A percentile compares a stretch with the other conserved stretches of the same genome.
phyloP scores from a whole-genome alignment of 192 early-diverging fungal genomes.

The Mortierella alpina region DNA sequence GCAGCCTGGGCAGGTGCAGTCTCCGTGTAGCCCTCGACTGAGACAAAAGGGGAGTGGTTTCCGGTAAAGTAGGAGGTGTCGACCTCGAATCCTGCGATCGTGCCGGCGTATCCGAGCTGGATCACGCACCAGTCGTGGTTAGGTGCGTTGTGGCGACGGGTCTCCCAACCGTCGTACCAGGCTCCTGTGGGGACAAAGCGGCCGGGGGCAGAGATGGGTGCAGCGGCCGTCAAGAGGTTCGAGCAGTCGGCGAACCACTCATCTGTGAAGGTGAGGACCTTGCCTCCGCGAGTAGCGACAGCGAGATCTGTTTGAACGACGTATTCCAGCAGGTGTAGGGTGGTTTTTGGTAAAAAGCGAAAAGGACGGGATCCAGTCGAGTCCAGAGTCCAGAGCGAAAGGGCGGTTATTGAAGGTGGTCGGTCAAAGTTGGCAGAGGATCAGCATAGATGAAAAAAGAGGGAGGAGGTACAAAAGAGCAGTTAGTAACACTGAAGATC shows the following conservation, averaged over 20 bases:
- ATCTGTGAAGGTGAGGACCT: constrained; percentile 84
- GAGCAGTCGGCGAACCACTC: constrained; percentile 92
- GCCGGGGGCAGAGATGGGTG: constrained; percentile 72
- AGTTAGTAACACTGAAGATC: no score
- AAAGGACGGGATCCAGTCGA: no score
- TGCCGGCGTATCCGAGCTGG: constrained; percentile 87
- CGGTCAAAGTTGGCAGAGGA: neutral
- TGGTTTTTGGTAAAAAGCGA: neutral
- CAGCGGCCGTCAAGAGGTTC: constrained; percentile 79
- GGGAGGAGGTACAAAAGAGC: no score
- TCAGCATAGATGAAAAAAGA: neutral
- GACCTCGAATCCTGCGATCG: constrained; percentile 85
- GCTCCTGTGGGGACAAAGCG: constrained; percentile 74
- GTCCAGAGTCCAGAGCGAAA: constrained; percentile 1
- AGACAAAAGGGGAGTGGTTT: constrained; percentile 88
- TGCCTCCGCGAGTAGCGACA: constrained; percentile 74
- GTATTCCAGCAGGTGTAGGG: neutral
- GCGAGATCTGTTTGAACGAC: constrained; percentile 74
- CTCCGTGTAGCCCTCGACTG: constrained; percentile 75
- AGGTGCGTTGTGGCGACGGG: constrained; percentile 84
- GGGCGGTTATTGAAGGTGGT: neutral
- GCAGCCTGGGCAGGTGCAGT: constrained; percentile 11
- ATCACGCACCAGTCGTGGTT: constrained; percentile 86
- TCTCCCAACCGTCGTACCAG: constrained; percentile 96
- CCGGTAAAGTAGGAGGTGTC: constrained; percentile 95